Base-by-base conservation (phyloP, 768 basidiomycete genomes). In the Clitopilus passeckerianus region DNA sequence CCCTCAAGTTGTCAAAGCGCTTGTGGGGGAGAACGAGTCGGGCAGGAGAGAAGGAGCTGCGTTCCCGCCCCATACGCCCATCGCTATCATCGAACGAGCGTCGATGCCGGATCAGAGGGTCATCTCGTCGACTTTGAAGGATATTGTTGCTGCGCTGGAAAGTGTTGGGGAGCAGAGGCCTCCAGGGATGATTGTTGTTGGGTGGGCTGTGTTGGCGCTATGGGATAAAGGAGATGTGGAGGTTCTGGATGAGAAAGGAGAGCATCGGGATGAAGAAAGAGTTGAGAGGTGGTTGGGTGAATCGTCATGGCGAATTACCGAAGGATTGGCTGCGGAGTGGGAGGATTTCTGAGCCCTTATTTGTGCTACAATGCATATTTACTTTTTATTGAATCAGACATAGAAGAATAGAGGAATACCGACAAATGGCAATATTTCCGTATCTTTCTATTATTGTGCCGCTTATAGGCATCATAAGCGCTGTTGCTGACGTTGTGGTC, bases 181-280 rank as follows among this genome's bases (percentile, higher is more conserved):
- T 16, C 97, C 97, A 0, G 97, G 95, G 8, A 95, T 99, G 91
- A 90, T 98, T 70, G 80, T 98, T 30, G 80, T 99, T 64, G 97
- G 97, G 1, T 99, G 95, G 95, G 81, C 88, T 1, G 89, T 90
- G 9, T 70, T 94, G 62, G 86, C 90, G 37, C 73, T 98, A 50
- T 87, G 90, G 71, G 86, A 83, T 0, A 66, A 72, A 57, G 93
- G 93, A 0, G 86, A 93, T 64, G 79, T 89, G 22, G 77, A 75
- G 9, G 82, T 95, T 2, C 74, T 97, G 53, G 89, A 91, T 60
- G 83, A 84, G 5, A 79, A 72, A 5, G 80, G 72, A 0, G 78
- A 74, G 33, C 59, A 61, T 22, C 65, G 72, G 34, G 85, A 86
- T 61, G 71, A 74, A 57, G 69, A 73, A 54, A 78, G 87, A 20